phyloP scores from a whole-genome alignment of 2,329 filamentous ascomycete genomes.

The Alternaria postmessia region DNA sequence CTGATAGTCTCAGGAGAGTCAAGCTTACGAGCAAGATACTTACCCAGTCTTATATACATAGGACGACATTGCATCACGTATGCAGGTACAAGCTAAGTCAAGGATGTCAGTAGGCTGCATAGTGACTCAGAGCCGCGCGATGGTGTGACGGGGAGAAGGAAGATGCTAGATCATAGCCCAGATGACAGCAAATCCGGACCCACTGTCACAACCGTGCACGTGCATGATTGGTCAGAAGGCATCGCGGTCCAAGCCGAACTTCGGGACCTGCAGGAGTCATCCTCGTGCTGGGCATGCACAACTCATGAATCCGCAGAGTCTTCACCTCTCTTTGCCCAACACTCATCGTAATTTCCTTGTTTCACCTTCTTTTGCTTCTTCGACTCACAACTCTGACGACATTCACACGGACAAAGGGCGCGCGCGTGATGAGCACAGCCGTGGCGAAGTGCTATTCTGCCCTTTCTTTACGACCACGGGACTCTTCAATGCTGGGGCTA shows the following conservation, averaged over 20 bases:
- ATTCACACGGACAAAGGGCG: slow-evolving; percentile 10
- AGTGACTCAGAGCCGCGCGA: slow-evolving; percentile 47
- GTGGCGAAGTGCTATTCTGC: slow-evolving; percentile 4
- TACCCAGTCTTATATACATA: slow-evolving; percentile 38
- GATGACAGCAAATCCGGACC: slow-evolving; percentile 30
- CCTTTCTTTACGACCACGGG: neutral
- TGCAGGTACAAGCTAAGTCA: slow-evolving; percentile 36
- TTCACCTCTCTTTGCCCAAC: slow-evolving; percentile 25
- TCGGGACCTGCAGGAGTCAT: slow-evolving; percentile 38
- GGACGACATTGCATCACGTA: slow-evolving; percentile 28
- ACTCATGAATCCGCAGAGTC: slow-evolving; percentile 22
- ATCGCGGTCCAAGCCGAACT: slow-evolving; percentile 29
- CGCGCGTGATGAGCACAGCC: slow-evolving; percentile 6
- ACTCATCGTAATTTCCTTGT: slow-evolving; percentile 6
- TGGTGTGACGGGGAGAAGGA: slow-evolving; percentile 25
- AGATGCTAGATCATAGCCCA: slow-evolving; percentile 25
- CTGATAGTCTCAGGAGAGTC: slow-evolving; percentile 30
- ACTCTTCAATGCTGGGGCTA: slow-evolving; percentile 7
- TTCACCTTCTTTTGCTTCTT: slow-evolving; percentile 17
- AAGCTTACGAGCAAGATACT: slow-evolving; percentile 18
- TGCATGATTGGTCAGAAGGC: slow-evolving; percentile 44
- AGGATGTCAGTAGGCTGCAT: slow-evolving; percentile 33
- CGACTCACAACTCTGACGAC: slow-evolving; percentile 17
- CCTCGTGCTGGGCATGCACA: slow-evolving; percentile 24
- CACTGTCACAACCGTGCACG: slow-evolving; percentile 28